phyloP scores from a whole-genome alignment of 2,329 filamentous ascomycete species.

The Diplodia intermedia region DNA sequence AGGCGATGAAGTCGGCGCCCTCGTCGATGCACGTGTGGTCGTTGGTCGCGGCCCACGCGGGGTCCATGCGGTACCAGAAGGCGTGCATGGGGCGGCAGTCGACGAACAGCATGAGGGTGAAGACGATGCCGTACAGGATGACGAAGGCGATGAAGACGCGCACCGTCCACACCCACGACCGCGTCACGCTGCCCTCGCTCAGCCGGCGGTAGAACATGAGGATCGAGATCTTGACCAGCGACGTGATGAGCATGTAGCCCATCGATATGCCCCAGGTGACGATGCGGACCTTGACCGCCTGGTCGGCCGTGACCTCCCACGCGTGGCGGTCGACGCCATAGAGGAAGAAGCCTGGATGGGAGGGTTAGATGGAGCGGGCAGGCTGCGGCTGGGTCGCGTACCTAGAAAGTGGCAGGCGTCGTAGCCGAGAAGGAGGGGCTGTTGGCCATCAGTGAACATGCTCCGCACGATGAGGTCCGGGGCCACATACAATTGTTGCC shows the following conservation, averaged over 20 bases:
- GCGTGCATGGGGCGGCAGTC: conserved; percentile 50
- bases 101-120: conserved; percentile 47
- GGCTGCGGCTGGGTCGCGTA: background rate
- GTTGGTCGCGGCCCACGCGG: conserved; percentile 18
- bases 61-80: conserved; percentile 50
- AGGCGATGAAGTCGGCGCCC: conserved; percentile 47
- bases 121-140: conserved; percentile 48
- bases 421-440: conserved; percentile 2
- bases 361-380: background rate
- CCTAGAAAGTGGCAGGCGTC: conserved; percentile 5
- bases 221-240: conserved; percentile 46
- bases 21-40: conserved; percentile 46
- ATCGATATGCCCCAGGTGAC: conserved; percentile 6
- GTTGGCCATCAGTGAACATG: background rate
- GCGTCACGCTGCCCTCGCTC: conserved; percentile 45
- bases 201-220: conserved; percentile 54
- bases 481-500: background rate
- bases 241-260: conserved; percentile 40
- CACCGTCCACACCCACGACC: conserved; percentile 50
- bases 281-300: conserved; percentile 22
- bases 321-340: conserved; percentile 26
- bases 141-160: conserved; percentile 50
- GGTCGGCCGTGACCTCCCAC: background rate
- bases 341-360: background rate
- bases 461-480: background rate